Base-by-base conservation (phyloP, 192 early-diverging fungal species). In the Podila clonocystis region DNA sequence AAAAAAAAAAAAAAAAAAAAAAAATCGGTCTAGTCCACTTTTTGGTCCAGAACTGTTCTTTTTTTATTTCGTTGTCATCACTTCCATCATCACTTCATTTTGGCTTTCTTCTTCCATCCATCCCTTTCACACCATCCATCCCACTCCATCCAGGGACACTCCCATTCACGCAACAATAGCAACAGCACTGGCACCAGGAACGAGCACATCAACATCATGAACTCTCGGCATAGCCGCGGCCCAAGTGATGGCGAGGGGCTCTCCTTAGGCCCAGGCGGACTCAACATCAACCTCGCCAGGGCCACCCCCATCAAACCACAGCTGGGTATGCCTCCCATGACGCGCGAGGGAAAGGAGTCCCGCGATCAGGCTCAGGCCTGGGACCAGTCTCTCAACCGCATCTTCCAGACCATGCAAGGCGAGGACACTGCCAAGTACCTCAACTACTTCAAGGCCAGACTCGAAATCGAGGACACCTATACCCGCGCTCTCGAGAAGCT, bases 361-460 rank as follows among this genome's bases (percentile, higher is more conserved):
- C 66, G 50, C 31, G 77, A 80, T 19, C 77, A 80, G 48, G 62
- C 77, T 41, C 67, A 68, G 12, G 62, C 65, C 8, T 80, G 77
- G 77, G 77, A 80, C 22, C 45, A 29, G 12, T 55, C 77, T 2
- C 70, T 80, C 61, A 80, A 80, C 49, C 62, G 62, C 24, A 65
- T 80, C 66, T 73, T 80, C n/a, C 77, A 80, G 38, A 69, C 70
- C 34, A 80, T 80, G 77, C 77, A 80, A 4, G 71, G 77, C 22
- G 77, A 80, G 19, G 77, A 80, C 67, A 65, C 77, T 29, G 66
- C 70, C 31, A 72, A 58, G 28, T 68, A 64, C 24, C 62, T 80
- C 17, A 61, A 61, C 62, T 80, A 80, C 49, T 80, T 80, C 63
- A 80, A 80, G 33, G 63, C 65, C 30, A 62, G 77, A 17, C 62